Percentiles rank a stretch among this genome's conserved stretches.
Evolutionary conservation across 129 eudicot genomes (phyloP).

Genomic region (Sambucus nigra): DNA sequence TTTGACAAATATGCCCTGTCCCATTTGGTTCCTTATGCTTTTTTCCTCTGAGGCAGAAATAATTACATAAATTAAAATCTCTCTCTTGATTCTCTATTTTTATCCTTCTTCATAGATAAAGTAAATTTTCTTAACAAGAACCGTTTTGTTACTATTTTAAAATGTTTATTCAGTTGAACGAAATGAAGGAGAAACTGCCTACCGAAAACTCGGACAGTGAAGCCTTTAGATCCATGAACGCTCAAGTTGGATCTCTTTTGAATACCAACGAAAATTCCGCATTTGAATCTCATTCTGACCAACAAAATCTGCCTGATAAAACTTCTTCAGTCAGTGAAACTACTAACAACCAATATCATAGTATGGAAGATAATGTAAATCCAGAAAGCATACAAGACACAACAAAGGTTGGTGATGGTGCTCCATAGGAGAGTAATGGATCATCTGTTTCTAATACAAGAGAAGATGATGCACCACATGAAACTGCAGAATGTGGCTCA

Average conservation of each 20-base stretch:
- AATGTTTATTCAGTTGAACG: conserved; percentile 44
- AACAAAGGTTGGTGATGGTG: conserved; percentile 18
- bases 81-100: too few relatives aligned
- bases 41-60: too few relatives aligned
- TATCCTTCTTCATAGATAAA: too few relatives aligned
- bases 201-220: conserved; percentile 33
- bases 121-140: neutral
- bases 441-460: too few relatives aligned
- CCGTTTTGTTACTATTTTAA: conserved; percentile 3
- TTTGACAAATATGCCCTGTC: too few relatives aligned
- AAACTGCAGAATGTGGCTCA: conserved; percentile 16
- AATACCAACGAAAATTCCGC: conserved; percentile 23
- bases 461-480: too few relatives aligned
- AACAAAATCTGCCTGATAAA: conserved; percentile 16
- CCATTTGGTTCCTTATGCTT: too few relatives aligned
- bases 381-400: too few relatives aligned
- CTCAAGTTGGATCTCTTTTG: conserved; percentile 34
- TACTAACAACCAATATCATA: conserved; percentile 21
- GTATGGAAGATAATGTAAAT: conserved; percentile 23
- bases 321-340: too few relatives aligned
- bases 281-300: conserved; percentile 13
- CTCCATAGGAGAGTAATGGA: conserved; percentile 23
- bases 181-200: conserved; percentile 43
- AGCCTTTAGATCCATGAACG: conserved; percentile 30
- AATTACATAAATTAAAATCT: too few relatives aligned